Evolutionary conservation across 2,329 filamentous ascomycete species (phyloP), one percentile per base, ranked within the genome.

Genomic region (Scorias spongiosa): DNA sequence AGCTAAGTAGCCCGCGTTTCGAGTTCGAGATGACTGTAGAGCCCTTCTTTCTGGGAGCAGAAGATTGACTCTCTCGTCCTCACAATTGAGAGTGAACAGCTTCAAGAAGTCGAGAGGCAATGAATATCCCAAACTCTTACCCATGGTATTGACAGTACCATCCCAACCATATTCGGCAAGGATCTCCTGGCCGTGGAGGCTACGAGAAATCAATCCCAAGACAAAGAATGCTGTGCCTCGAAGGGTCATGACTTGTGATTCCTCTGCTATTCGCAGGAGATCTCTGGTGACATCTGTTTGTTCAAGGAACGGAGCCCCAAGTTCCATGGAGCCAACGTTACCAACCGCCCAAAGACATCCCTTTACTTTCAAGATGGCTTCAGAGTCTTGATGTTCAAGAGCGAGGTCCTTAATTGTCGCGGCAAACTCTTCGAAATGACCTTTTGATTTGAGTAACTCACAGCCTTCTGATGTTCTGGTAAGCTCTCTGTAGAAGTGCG

Each of bases 151-250:
- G 14, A 86, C 82, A 47, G 87, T 89, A 9, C 87, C 84, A 55
- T 94, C 88, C 93, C 93, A 98, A 10, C 88, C 88, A 57, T 84
- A 73, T 56, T 93, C 85, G 1, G 82, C 80, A 11, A 98, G 66
- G 46, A 96, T 94, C 61, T 94, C 86, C 20, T 96, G 75, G 0
- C 91, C 91, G 56, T 95, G 89, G 8, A 87, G 72, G 42, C 89
- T 96, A 43, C 91, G 75, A 1, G 88, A 95, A 44, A 98, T 89
- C 45, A 98, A 68, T 0, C 91, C 91, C 0, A 98, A 67, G 0
- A 95, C 91, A 56, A 95, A 98, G 63, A 96, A 96, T 1, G 91
- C 91, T 1, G 93, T 98, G 32, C 93, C 91, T 39, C 93, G 76
- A 54, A 98, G 72, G 46, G 86, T 93, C 78, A 98, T 81, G 41